Conservation (phyloP, 345 rosid genomes). For the Psidium friedrichsthalianum region DNA sequence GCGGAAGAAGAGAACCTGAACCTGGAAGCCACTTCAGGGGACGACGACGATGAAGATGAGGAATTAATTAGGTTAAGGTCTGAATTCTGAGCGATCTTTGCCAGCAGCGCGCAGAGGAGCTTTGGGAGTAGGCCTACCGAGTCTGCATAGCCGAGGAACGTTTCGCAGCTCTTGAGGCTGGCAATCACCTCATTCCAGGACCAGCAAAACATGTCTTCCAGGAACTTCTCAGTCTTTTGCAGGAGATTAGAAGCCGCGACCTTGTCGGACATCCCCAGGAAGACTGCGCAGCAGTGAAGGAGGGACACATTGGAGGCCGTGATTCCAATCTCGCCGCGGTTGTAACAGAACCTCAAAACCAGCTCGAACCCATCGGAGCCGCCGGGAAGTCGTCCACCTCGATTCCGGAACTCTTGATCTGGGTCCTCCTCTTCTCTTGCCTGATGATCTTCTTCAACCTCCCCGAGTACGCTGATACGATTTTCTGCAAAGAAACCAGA, state of each 20-base stretch:
- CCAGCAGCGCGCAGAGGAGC: conserved; percentile 38
- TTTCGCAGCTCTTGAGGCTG: conserved; percentile 48
- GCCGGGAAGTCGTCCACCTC: conserved; percentile 43
- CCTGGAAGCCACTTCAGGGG: conserved; percentile 33
- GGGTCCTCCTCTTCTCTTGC: conserved; percentile 33
- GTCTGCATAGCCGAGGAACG: conserved; percentile 41
- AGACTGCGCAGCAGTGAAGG: conserved; percentile 47
- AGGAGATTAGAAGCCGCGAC: conserved; percentile 38
- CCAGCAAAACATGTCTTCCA: conserved; percentile 54
- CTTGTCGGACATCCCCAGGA: conserved; percentile 60
- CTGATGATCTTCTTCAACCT: conserved; percentile 43
- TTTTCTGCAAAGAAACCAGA: conserved; percentile 25
- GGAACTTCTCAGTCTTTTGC: conserved; percentile 40
- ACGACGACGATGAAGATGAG: conserved; percentile 37
- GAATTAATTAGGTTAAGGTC: conserved; percentile 22
- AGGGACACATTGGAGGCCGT: conserved; percentile 38
- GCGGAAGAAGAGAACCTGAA: conserved; percentile 32
- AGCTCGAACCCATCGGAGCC: conserved; percentile 59
- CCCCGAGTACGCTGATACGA: conserved; percentile 38
- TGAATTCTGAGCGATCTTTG: conserved; percentile 51
- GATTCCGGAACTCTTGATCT: conserved; percentile 21
- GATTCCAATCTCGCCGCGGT: conserved; percentile 37
- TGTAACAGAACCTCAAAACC: conserved; percentile 61
- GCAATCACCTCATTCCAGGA: conserved; percentile 43
- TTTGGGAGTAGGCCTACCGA: conserved; percentile 41